A percentile compares a stretch with the other conserved stretches of the same genome.
Evolutionary conservation across 805 yeast species (phyloP).

Genomic region (Candida ulmi): DNA sequence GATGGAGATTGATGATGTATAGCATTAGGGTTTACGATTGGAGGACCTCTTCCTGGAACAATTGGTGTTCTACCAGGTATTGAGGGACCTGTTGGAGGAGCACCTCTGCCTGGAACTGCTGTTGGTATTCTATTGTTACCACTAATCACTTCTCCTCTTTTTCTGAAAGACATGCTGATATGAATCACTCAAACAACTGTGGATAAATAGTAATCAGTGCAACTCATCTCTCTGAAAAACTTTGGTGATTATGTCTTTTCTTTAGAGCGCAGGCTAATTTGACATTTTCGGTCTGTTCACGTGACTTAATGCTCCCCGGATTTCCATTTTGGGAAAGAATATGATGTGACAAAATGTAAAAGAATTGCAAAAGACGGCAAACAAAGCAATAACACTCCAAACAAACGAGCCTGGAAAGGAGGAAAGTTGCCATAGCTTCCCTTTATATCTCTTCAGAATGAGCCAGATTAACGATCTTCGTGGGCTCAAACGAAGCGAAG

Average conservation of each 20-base stretch:
- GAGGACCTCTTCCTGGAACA: conserved; percentile 7
- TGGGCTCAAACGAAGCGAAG: conserved; percentile 1
- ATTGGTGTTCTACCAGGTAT: conserved; percentile 12
- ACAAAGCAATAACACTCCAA: not conserved
- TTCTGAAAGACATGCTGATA: conserved; percentile 49
- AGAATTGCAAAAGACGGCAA: not conserved
- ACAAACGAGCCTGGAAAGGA: too few species aligned
- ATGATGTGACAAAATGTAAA: not conserved
- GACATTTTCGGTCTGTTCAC: not conserved
- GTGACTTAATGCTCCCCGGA: not conserved
- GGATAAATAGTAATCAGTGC: too few species aligned
- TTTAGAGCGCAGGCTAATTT: too few species aligned
- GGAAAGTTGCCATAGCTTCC: too few species aligned
- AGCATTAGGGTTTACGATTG: conserved; percentile 2
- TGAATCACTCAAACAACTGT: not conserved
- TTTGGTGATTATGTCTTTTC: too few species aligned
- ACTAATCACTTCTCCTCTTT: conserved; percentile 45
- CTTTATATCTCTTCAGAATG: conserved; percentile 4
- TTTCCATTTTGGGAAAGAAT: not conserved
- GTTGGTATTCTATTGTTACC: conserved; percentile 10
- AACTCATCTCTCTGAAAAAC: too few species aligned
- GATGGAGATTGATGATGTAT: not conserved
- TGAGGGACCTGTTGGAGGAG: conserved; percentile 3
- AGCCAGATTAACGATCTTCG: conserved; percentile 5
- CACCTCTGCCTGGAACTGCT: conserved; percentile 14